Base-by-base conservation (phyloP, 768 basidiomycete genomes). In the Russula sp. region DNA sequence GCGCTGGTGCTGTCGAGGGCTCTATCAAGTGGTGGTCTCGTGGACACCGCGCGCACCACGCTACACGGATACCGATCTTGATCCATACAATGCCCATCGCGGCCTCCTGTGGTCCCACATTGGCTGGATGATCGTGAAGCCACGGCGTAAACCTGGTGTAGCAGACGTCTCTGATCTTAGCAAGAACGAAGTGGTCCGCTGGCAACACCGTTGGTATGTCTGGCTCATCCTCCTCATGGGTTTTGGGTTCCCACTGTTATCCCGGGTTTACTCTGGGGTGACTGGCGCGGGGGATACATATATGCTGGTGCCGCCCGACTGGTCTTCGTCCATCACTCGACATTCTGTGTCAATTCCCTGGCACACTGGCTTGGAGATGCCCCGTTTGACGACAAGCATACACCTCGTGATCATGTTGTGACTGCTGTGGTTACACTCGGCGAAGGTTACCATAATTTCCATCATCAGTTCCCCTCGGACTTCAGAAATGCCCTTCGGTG, bases 21-120 rank as follows among this genome's bases (percentile, higher is more conserved):
- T 97, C 95, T 24, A 96, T 99, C 79, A 90, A 92, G 75, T 98
- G 97, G 97, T 98, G 97, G 97, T 89, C 89, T 24, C 85, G 97
- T 58, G 95, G 95, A 54, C 97, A 99, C 80, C 91, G 96, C 65
- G 96, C 96, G 3, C 95, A 97, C 75, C 95, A 97, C 73, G 94
- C 49, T 96, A 97, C 79, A 98, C 94, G 69, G 94, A 96, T 77
- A 98, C 94, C 71, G 92, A 94, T 61, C 88, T 98, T 67, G 94
- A 97, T 77, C 94, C 95, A 0, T 97, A 98, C 79, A 90, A 91
- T 67, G 94, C 94, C 8, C 89, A 93, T 76, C 86, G 89, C 70
- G 94, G 94, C 59, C 83, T 96, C 72, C 81, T 85, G 72, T 92
- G 84, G 81, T 88, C 92, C 0, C 94, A 96, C 71, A 80, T 95